phyloP scores from a whole-genome alignment of 441 rosid species.

The Metrosideros polymorpha region DNA sequence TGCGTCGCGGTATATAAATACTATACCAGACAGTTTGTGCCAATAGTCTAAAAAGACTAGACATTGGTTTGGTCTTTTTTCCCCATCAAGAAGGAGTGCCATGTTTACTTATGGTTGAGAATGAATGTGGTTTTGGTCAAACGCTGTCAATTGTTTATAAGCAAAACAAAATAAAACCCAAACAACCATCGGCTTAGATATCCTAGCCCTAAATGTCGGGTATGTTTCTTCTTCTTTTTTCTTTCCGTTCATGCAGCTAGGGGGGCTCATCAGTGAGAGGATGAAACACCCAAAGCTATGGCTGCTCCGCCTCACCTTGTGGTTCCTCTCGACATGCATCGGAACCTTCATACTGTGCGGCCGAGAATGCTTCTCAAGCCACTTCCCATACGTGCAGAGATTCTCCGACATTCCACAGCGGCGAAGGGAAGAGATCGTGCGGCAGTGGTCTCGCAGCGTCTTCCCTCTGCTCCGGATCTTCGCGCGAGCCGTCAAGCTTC shows the following conservation, averaged over 20 bases:
- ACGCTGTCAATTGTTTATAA: not conserved
- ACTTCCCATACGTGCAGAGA: slow-evolving; percentile 37
- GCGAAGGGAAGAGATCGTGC: slow-evolving; percentile 35
- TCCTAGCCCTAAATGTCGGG: not conserved
- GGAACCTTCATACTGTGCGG: slow-evolving; percentile 67
- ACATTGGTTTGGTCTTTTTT: not conserved
- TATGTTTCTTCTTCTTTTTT: not conserved
- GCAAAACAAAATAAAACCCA: not conserved
- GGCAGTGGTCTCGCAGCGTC: slow-evolving; percentile 47
- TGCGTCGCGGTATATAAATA: not conserved
- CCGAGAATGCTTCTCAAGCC: slow-evolving; percentile 23
- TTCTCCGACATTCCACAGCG: slow-evolving; percentile 35
- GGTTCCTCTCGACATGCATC: slow-evolving; percentile 56
- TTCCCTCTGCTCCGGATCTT: slow-evolving; percentile 39
- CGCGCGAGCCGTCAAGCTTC: slow-evolving; percentile 46
- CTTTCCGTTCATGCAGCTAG: slow-evolving; percentile 26
- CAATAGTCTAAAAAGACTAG: not conserved
- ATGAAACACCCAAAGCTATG: slow-evolving; percentile 71
- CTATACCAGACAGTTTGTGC: not conserved
- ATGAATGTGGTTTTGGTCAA: not conserved
- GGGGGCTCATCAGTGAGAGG: slow-evolving; percentile 42
- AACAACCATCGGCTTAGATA: not conserved
- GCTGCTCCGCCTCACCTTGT: slow-evolving; percentile 33
- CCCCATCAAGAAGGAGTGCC: too few relatives aligned
- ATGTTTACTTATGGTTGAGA: not conserved